Evolutionary conservation across 2,329 filamentous ascomycete species (phyloP).

Genomic region (Penicillium sp.): DNA sequence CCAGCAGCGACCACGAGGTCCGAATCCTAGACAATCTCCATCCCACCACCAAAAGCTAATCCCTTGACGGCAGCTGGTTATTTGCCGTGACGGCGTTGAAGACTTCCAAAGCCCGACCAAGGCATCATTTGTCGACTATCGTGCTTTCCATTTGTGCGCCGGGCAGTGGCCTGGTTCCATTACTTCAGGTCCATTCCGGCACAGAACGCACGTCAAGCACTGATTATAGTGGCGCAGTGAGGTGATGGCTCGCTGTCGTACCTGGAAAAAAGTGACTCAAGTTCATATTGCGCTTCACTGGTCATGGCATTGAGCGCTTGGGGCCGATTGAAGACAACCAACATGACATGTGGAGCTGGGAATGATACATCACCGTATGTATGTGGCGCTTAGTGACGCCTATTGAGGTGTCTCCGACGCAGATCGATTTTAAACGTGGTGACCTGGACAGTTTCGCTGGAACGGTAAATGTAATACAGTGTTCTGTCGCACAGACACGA

Average conservation of each 20-base stretch:
- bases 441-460: no score
- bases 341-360: slow-evolving; percentile 12
- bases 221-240: slow-evolving; percentile 14
- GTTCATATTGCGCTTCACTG: slow-evolving; percentile 14
- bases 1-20: slow-evolving; percentile 15
- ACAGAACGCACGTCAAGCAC: slow-evolving; percentile 17
- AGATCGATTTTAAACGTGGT: no score
- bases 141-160: slow-evolving; percentile 11
- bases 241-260: slow-evolving; percentile 16
- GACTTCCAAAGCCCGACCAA: slow-evolving; percentile 13
- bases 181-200: slow-evolving; percentile 17
- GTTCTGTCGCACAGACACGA: no score
- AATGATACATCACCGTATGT: slow-evolving; percentile 11
- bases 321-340: slow-evolving; percentile 16
- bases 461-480: no score
- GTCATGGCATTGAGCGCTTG: slow-evolving; percentile 18
- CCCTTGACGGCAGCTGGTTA: slow-evolving; percentile 16
- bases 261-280: slow-evolving; percentile 15
- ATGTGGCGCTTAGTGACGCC: slow-evolving; percentile 8
- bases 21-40: slow-evolving; percentile 15
- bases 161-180: slow-evolving; percentile 12
- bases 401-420: no score
- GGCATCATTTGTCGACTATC: slow-evolving; percentile 12
- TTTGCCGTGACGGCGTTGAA: slow-evolving; percentile 16
- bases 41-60: slow-evolving; percentile 13